These are phyloP conservation scores for Pyrenophora seminiperda DNA, from an alignment of 2,329 filamentous ascomycete genomes.

Conservation along the genomic window DNA sequence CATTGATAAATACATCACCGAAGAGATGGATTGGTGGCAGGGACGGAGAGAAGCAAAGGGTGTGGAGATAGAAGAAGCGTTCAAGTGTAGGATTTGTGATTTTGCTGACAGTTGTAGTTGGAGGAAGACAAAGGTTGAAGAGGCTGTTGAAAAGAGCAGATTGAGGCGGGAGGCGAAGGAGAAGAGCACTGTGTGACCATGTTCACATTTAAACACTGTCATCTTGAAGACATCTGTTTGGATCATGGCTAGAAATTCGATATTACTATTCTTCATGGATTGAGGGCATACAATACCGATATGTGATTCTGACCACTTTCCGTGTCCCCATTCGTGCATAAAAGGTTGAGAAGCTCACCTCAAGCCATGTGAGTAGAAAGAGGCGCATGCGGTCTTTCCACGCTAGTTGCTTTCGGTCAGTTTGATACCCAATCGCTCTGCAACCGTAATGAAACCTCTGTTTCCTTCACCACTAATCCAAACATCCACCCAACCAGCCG, in stretches of 20 bases:
- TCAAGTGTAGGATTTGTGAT: slow-evolving; percentile 85
- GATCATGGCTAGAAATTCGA: not conserved
- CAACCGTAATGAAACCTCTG: slow-evolving; percentile 56
- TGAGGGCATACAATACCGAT: too few species aligned
- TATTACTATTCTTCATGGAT: too few species aligned
- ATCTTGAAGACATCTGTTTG: too few species aligned
- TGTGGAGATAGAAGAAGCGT: slow-evolving; percentile 82
- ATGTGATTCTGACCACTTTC: too few species aligned
- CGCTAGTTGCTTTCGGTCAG: slow-evolving; percentile 3
- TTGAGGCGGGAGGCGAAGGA: slow-evolving; percentile 27
- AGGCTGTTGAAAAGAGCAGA: slow-evolving; percentile 53
- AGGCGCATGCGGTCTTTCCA: slow-evolving; percentile 24
- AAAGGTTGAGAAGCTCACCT: not conserved
- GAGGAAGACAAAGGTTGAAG: slow-evolving; percentile 71
- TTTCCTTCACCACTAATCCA: slow-evolving; percentile 41
- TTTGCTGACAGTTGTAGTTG: slow-evolving; percentile 80
- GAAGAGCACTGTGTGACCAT: slow-evolving; percentile 33
- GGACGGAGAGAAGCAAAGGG: slow-evolving; percentile 74
- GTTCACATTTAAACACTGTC: not conserved
- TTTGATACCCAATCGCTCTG: slow-evolving; percentile 47
- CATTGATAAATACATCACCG: slow-evolving; percentile 68
- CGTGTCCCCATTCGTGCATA: too few species aligned
- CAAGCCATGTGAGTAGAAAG: not conserved
- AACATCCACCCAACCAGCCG: slow-evolving; percentile 62
- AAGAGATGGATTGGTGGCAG: slow-evolving; percentile 86